A percentile compares a stretch with the other conserved stretches of the same genome.
These are phyloP conservation scores for Alternaria alternata DNA, from an alignment of 2,329 filamentous ascomycete species.

Conservation along the genomic window DNA sequence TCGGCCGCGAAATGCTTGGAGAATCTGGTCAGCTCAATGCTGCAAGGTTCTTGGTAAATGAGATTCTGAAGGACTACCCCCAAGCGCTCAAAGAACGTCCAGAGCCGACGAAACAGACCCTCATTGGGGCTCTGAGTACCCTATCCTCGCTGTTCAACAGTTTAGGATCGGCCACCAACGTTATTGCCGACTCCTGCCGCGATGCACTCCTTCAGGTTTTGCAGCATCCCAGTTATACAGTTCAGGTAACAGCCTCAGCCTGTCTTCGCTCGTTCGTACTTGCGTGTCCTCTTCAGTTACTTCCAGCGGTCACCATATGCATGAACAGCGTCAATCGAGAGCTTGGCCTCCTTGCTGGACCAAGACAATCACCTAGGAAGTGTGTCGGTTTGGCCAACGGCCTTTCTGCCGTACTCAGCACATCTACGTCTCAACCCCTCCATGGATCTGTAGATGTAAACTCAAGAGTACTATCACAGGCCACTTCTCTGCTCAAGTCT, in stretches of 20 bases:
- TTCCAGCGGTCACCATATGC: conserved; percentile 91
- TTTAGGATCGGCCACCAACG: conserved; percentile 81
- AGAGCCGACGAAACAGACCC: conserved; percentile 86
- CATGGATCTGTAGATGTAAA: conserved; percentile 97
- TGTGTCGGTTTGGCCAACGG: conserved; percentile 94
- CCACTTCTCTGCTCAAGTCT: conserved; percentile 89
- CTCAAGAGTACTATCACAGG: conserved; percentile 87
- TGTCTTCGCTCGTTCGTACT: conserved; percentile 88
- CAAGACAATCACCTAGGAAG: conserved; percentile 78
- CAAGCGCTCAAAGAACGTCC: conserved; percentile 85
- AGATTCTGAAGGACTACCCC: conserved; percentile 92
- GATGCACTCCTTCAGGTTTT: conserved; percentile 89
- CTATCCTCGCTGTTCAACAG: conserved; percentile 79
- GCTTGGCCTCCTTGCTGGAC: conserved; percentile 76
- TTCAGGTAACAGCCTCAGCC: conserved; percentile 87
- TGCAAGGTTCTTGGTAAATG: conserved; percentile 82
- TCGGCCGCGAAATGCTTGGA: conserved; percentile 82
- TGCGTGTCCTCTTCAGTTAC: conserved; percentile 88
- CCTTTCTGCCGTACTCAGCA: conserved; percentile 87
- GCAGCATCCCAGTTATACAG: conserved; percentile 94
- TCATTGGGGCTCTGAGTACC: conserved; percentile 81
- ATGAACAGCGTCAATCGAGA: conserved; percentile 95
- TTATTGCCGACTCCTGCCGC: conserved; percentile 81
- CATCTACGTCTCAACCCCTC: conserved; percentile 84
- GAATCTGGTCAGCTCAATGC: conserved; percentile 88